Conservation (phyloP, 2,329 filamentous ascomycete species). For the Fusarium foetens region DNA sequence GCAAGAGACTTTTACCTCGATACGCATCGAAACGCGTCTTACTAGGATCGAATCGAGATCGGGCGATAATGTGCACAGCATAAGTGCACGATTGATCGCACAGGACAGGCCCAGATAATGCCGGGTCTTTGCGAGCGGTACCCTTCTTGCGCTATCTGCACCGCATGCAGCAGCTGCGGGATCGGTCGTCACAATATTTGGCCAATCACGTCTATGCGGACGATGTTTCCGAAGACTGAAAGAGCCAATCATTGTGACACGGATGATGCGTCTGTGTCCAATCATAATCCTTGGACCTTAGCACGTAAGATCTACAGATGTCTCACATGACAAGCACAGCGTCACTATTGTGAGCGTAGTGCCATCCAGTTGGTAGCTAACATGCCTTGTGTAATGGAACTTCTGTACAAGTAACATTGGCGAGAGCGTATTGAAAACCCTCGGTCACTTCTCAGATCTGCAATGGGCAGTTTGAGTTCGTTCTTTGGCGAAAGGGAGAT, state of each 20-base stretch:
- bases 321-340: neutral
- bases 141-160: neutral
- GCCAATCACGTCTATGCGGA: neutral
- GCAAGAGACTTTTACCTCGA: neutral
- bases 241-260: neutral
- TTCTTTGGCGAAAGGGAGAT: no score
- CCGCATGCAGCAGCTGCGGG: neutral
- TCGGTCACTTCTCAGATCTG: neutral
- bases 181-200: neutral
- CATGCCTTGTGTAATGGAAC: neutral
- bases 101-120: neutral
- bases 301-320: neutral
- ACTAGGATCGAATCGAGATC: neutral
- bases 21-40: no score
- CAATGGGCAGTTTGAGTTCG: no score
- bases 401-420: neutral
- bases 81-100: neutral
- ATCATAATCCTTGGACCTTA: neutral
- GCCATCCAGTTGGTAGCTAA: neutral
- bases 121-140: no score
- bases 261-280: rapidly evolving
- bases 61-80: neutral
- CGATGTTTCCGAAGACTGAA: rapidly evolving
- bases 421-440: no score
- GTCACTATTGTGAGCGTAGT: neutral